phyloP scores from a whole-genome alignment of 768 basidiomycete species.

The Kwoniella sp. region DNA sequence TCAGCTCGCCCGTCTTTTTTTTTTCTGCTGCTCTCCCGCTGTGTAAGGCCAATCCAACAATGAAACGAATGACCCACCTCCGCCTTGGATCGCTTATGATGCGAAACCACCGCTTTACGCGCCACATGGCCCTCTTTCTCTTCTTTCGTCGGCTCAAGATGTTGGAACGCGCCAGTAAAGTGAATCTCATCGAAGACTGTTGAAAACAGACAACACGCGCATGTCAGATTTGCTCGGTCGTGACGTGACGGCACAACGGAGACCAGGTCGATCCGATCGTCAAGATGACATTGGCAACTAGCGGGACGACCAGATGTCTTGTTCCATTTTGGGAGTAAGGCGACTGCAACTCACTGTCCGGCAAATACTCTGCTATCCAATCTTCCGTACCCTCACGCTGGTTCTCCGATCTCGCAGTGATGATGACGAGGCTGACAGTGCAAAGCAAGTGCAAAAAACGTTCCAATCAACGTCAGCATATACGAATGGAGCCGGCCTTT shows the following conservation, averaged over 20 bases:
- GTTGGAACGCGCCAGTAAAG: constrained; percentile 71
- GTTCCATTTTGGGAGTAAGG: no score
- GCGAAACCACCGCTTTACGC: constrained; percentile 37
- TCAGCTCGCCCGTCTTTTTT: background rate
- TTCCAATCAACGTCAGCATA: background rate
- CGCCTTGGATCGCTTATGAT: constrained; percentile 67
- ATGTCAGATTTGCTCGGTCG: no score
- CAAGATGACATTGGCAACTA: no score
- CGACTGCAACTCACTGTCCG: constrained; percentile 58
- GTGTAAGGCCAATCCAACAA: background rate
- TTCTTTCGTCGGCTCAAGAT: constrained; percentile 50
- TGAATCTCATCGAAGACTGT: constrained; percentile 58
- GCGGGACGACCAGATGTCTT: no score
- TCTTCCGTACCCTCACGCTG: constrained; percentile 65
- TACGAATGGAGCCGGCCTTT: no score
- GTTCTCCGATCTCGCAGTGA: constrained; percentile 70
- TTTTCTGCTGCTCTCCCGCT: no score
- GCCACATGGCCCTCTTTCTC: constrained; percentile 57
- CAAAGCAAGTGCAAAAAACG: background rate
- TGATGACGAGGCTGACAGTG: constrained; percentile 63
- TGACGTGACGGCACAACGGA: no score
- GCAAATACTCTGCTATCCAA: constrained; percentile 70
- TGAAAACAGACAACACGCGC: background rate
- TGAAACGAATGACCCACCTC: constrained; percentile 59
- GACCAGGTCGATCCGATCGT: no score